Base-by-base conservation (phyloP, 2,329 filamentous ascomycete genomes). In the Claviceps sp. region DNA sequence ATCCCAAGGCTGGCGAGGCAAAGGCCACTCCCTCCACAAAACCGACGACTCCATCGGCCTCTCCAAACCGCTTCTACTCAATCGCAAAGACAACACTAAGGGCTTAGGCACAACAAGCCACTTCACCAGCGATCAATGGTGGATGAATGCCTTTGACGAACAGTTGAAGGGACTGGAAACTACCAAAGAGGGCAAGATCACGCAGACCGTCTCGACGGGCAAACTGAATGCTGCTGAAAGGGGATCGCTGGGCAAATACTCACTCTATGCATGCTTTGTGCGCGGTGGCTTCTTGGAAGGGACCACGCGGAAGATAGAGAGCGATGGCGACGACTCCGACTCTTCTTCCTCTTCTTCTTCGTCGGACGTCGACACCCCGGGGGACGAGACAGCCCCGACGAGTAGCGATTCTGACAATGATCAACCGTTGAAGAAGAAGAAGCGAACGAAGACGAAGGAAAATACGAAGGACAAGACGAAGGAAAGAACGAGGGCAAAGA, bases 71-170 rank as follows among this genome's bases (percentile, higher is more conserved):
- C 77, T 97, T 29, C 80, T 95, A 39, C 78, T 95, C 52, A 82
- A 85, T 53, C 84, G 86, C 60, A 95, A 95, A 68, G 77, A 83
- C 60, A 86, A 95, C 66, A 85, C 78, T 29, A 75, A 86, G 50
- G 91, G 91, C 23, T 73, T 97, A 5, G 91, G 91, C 51, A 82
- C 86, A 64, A 88, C 87, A 66, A 73, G 76, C 53, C 77, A 81
- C 56, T 75, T 75, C 55, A 79, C 77, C 22, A 79, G 75, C 59
- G 91, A 96, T 64, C 89, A 95, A 66, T 98, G 93, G 93, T 98
- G 93, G 93, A 76, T 95, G 68, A 85, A 88, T 53, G 93, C 93
- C 11, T 96, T 95, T 59, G 91, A 97, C 68, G 83, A 89, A 64
- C 89, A 90, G 52, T 72, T 96, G 57, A 86, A 93, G 66, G 86